Conservation (phyloP, 208 protist species). For the Trypanosoma grayi region DNA sequence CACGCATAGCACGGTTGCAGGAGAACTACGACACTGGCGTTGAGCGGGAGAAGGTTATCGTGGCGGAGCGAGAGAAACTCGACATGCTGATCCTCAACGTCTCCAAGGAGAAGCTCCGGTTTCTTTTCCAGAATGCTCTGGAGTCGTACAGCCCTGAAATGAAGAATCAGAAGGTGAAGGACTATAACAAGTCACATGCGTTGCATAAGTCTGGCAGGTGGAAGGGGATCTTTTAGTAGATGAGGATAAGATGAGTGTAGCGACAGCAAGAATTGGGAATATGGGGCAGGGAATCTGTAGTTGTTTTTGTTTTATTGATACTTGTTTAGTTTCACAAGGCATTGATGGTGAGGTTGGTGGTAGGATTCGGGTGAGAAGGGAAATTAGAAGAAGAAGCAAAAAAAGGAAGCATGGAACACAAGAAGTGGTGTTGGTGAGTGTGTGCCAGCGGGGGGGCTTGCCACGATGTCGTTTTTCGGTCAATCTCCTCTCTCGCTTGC, state of each 20-base stretch:
- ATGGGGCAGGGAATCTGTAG: no score
- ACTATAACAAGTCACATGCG: constrained; percentile 44
- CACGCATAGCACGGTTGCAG: constrained; percentile 63
- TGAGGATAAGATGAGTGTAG: no score
- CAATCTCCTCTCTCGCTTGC: no score
- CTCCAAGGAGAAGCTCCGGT: constrained; percentile 60
- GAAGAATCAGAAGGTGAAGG: constrained; percentile 61
- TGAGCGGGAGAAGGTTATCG: constrained; percentile 53
- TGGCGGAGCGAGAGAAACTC: constrained; percentile 47
- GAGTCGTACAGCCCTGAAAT: constrained; percentile 50
- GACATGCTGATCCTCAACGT: constrained; percentile 45
- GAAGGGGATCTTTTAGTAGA: not conserved
- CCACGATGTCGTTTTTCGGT: no score
- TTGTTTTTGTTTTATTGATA: no score
- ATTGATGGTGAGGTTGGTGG: no score
- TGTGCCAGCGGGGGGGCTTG: no score
- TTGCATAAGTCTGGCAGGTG: constrained; percentile 17
- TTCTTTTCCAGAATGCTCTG: constrained; percentile 75
- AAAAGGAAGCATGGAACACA: no score
- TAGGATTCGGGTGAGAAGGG: no score
- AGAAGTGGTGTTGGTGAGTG: no score
- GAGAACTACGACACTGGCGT: constrained; percentile 77
- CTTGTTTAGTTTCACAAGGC: no score
- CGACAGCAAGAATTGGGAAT: no score
- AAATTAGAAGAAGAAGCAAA: not conserved